A percentile compares a stretch with the other conserved stretches of the same genome.
Evolutionary conservation across 495 filamentous ascomycete species (phyloP).

Genomic region (Astrocystis sublimbata): DNA sequence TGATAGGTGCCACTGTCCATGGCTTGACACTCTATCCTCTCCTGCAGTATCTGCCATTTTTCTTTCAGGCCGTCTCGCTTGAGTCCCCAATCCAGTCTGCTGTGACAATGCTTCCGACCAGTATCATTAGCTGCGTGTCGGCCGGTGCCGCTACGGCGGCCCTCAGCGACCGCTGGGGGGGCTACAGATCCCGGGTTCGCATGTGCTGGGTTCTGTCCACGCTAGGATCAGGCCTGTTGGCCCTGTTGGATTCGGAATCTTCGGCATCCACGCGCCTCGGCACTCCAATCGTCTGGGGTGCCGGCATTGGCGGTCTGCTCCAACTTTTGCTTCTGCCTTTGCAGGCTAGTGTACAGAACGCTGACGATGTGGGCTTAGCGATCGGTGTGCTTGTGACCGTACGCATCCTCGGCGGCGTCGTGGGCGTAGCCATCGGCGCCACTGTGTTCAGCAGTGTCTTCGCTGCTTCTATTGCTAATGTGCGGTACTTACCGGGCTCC

Average conservation of each 20-base stretch:
- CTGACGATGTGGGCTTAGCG: background rate
- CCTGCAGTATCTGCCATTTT: background rate
- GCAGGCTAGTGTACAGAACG: background rate
- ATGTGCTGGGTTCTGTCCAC: background rate
- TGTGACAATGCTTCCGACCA: background rate
- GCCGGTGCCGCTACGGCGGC: background rate
- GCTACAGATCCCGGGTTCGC: background rate
- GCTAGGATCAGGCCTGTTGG: background rate
- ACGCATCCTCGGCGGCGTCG: background rate
- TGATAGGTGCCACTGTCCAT: background rate
- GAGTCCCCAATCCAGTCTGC: background rate
- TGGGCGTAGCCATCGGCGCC: background rate
- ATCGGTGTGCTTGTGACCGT: background rate
- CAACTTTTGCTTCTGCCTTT: background rate
- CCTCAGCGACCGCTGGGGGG: background rate
- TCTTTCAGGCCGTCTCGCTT: background rate
- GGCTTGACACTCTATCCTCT: background rate
- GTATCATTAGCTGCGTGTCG: background rate
- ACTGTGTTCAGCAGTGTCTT: background rate
- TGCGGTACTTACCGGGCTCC: slow-evolving; percentile 26
- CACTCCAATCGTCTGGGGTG: background rate
- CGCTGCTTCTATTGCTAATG: background rate
- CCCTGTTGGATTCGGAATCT: background rate
- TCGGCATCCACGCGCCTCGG: background rate
- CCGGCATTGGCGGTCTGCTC: background rate